Evolutionary conservation across 192 early-diverging fungal species (phyloP).

Genomic region (Backusella tarrabulga): DNA sequence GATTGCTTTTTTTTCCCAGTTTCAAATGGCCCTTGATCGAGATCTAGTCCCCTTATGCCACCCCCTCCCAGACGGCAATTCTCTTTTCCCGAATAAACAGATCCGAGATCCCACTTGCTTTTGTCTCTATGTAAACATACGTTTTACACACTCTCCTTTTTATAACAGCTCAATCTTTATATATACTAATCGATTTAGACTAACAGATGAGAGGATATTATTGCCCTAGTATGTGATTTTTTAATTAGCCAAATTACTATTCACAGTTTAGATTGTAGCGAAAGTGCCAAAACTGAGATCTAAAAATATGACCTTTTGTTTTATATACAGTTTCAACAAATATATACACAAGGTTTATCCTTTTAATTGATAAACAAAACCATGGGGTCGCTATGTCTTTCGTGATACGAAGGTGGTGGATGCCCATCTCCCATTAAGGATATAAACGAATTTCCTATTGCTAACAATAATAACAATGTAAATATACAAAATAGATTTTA

Average conservation of each 20-base stretch:
- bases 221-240: neutral
- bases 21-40: neutral
- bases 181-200: neutral
- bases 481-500: neutral
- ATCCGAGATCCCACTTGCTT: too few species aligned
- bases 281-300: neutral
- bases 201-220: neutral
- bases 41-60: neutral
- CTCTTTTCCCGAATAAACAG: neutral
- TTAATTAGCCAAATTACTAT: neutral
- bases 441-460: neutral
- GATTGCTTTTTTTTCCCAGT: neutral
- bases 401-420: neutral
- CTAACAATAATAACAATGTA: neutral
- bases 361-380: neutral
- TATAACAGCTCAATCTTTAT: neutral
- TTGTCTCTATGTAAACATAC: neutral
- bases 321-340: neutral
- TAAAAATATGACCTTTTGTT: neutral
- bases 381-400: constrained; percentile 5
- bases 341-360: neutral
- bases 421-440: neutral
- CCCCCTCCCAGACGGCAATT: neutral
- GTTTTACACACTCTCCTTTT: neutral
- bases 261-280: neutral